Percentiles rank a stretch among this genome's conserved stretches.
These are phyloP conservation scores for Fistulifera pelliculosa DNA, from an alignment of 108 stramenopile species.

Conservation along the genomic window DNA sequence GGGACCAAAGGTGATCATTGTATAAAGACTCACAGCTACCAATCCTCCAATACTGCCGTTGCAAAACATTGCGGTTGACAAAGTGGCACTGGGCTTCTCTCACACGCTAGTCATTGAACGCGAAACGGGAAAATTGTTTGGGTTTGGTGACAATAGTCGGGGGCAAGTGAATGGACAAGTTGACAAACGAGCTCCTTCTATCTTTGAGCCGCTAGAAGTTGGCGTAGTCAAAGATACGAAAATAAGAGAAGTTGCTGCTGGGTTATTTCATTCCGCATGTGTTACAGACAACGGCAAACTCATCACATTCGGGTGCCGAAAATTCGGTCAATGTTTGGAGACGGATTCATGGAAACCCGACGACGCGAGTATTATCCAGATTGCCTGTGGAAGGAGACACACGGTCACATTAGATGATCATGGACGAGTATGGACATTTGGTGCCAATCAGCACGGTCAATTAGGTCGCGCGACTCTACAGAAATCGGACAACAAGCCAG, in stretches of 20 bases:
- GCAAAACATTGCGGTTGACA: conserved; percentile 37
- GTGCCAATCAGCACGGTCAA: conserved; percentile 80
- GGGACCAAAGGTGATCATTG: conserved; percentile 18
- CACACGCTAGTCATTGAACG: conserved; percentile 73
- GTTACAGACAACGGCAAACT: conserved; percentile 55
- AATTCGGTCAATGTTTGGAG: conserved; percentile 48
- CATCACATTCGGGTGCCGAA: conserved; percentile 66
- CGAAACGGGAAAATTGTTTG: conserved; percentile 36
- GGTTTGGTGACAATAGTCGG: conserved; percentile 62
- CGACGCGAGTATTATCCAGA: conserved; percentile 46
- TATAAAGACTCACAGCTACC: conserved; percentile 10
- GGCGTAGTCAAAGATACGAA: conserved; percentile 16
- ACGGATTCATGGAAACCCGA: conserved; percentile 47
- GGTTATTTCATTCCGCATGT: conserved; percentile 76
- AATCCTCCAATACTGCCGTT: conserved; percentile 10
- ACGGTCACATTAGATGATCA: conserved; percentile 56
- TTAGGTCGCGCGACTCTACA: conserved; percentile 33
- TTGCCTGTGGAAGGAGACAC: conserved; percentile 67
- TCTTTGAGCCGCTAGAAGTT: not conserved
- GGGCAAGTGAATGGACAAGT: conserved; percentile 43
- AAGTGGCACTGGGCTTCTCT: conserved; percentile 51
- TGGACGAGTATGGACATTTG: conserved; percentile 68
- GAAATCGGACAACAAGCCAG: conserved; percentile 5
- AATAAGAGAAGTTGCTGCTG: conserved; percentile 38
- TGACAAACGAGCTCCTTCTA: not conserved